Percentiles rank a stretch among this genome's conserved stretches.
Evolutionary conservation across 805 yeast species (phyloP).

Genomic region (Lipomyces sp.): DNA sequence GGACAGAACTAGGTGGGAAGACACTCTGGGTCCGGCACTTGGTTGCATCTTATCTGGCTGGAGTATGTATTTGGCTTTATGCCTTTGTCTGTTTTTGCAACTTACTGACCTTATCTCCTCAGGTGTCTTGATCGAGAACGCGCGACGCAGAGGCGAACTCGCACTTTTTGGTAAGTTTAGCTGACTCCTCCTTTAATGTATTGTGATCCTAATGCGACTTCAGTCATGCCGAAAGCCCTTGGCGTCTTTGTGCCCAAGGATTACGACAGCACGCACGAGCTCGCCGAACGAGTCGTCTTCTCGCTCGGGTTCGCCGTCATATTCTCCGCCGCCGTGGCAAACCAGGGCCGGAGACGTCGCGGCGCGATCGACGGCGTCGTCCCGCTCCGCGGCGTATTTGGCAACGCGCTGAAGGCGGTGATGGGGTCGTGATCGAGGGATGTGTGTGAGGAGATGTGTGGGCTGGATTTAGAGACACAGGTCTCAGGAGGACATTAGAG

Average conservation of each 20-base stretch:
- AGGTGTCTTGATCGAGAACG: slow-evolving; percentile 36
- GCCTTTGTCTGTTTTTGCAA: neutral
- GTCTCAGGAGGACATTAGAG: too few relatives aligned
- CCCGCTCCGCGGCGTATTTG: slow-evolving; percentile 12
- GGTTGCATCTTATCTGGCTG: slow-evolving; percentile 46
- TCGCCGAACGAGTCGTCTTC: slow-evolving; percentile 10
- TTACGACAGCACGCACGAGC: slow-evolving; percentile 7
- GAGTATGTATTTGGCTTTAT: slow-evolving; percentile 37
- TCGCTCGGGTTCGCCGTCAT: slow-evolving; percentile 13
- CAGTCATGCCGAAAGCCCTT: slow-evolving; percentile 18
- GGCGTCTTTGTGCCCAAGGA: slow-evolving; percentile 16
- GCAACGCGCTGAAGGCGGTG: slow-evolving; percentile 13
- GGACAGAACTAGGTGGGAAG: slow-evolving; percentile 41
- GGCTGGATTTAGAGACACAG: too few relatives aligned
- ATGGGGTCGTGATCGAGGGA: too few relatives aligned
- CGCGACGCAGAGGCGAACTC: slow-evolving; percentile 46
- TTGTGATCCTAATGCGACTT: too few relatives aligned
- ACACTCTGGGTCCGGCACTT: slow-evolving; percentile 42
- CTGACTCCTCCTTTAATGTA: too few relatives aligned
- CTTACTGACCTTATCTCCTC: neutral
- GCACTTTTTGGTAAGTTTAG: slow-evolving; percentile 42
- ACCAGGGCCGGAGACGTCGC: neutral
- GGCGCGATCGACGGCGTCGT: neutral
- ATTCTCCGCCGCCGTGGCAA: slow-evolving; percentile 4
- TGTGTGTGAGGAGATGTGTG: too few relatives aligned